phyloP scores from a whole-genome alignment of 176 grass and related monocot species.

The Aegilops umbellulata region DNA sequence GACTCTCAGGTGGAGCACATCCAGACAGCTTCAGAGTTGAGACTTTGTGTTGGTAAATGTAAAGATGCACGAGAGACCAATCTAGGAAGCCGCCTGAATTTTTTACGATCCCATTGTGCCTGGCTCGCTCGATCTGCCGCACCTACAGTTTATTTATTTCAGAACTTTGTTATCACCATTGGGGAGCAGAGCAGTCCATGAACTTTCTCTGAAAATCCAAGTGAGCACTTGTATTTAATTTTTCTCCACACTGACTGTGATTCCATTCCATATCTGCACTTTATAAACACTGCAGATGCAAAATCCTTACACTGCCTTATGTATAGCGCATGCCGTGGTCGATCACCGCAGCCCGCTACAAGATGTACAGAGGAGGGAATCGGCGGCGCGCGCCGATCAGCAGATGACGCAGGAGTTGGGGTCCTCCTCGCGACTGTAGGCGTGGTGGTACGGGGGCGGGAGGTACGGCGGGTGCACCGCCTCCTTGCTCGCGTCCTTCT shows the following conservation, averaged over 20 bases:
- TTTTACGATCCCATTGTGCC: neutral
- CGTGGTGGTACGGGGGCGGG: constrained; percentile 29
- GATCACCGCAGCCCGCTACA: neutral
- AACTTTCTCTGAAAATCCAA: neutral
- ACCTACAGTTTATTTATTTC: no score
- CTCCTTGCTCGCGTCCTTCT: neutral
- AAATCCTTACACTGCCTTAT: neutral
- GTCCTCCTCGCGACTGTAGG: constrained; percentile 58
- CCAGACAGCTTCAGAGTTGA: no score
- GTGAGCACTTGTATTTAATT: neutral
- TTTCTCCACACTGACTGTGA: neutral
- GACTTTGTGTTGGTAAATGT: neutral
- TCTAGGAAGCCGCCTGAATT: neutral
- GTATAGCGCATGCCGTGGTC: neutral
- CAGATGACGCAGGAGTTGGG: constrained; percentile 69
- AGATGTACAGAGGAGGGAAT: neutral
- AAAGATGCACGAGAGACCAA: neutral
- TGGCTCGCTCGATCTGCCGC: neutral
- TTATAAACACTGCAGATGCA: neutral
- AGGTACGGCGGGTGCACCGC: neutral
- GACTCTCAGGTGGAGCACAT: no score
- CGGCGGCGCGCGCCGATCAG: constrained; percentile 15
- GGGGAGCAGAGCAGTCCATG: no score
- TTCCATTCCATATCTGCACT: neutral
- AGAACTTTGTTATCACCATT: neutral